Evolutionary conservation across 257 asterid species (phyloP).

Genomic region (Solanum piurae): DNA sequence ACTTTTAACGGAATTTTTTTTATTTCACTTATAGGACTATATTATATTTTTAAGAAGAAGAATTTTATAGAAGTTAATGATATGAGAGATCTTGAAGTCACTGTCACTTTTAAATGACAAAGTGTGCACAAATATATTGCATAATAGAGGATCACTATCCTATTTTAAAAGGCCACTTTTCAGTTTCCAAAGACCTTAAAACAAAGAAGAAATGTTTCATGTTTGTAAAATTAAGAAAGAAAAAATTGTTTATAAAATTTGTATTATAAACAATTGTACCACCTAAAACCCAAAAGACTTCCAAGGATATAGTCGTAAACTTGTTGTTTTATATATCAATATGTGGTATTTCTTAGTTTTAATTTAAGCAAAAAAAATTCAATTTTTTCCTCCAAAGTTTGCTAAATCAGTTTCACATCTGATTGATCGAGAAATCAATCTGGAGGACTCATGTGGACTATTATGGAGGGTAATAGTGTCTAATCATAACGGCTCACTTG

Average conservation of each 20-base stretch:
- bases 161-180: too few relatives aligned
- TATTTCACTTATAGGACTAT: too few relatives aligned
- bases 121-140: not conserved
- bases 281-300: not conserved
- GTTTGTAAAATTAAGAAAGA: not conserved
- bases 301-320: not conserved
- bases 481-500: constrained; percentile 9
- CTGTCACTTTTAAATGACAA: not conserved
- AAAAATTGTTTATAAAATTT: too few relatives aligned
- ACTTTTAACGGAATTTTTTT: too few relatives aligned
- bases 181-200: not conserved
- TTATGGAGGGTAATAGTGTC: constrained; percentile 30
- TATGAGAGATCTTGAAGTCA: not conserved
- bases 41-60: not conserved
- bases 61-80: not conserved
- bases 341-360: not conserved
- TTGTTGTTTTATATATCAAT: too few relatives aligned
- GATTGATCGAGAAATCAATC: constrained; percentile 13
- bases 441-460: constrained; percentile 42
- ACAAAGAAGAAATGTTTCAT: not conserved
- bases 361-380: constrained; percentile 8
- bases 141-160: too few relatives aligned
- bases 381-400: constrained; percentile 53
- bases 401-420: constrained; percentile 10
- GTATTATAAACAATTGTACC: not conserved